These are phyloP conservation scores for Sporothrix variecibatus DNA, from an alignment of 2,329 filamentous ascomycete species.

Conservation along the genomic window DNA sequence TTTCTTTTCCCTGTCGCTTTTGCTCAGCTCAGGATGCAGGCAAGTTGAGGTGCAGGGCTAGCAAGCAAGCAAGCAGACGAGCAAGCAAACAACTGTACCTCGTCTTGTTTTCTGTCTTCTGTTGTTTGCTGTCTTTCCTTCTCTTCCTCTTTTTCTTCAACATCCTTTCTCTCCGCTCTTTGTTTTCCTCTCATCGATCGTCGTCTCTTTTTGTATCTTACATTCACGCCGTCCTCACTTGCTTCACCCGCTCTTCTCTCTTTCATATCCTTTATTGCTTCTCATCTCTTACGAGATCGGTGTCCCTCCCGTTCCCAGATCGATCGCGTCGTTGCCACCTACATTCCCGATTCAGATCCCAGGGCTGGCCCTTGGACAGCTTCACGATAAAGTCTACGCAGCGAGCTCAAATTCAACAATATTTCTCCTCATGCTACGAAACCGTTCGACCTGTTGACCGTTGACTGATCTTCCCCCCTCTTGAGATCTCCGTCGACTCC, in stretches of 20 bases:
- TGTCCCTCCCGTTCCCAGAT: background rate
- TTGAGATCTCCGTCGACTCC: background rate
- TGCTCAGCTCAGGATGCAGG: slow-evolving; percentile 6
- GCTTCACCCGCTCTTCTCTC: background rate
- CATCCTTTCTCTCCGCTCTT: background rate
- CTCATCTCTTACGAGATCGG: background rate
- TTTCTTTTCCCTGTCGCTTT: background rate
- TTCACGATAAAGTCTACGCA: background rate
- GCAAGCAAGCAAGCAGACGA: background rate
- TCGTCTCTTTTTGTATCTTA: background rate
- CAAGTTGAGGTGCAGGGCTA: background rate
- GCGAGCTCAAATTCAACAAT: background rate
- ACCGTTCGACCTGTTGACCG: background rate
- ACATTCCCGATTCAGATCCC: background rate
- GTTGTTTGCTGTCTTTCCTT: background rate
- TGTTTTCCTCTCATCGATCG: background rate
- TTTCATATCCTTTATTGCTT: background rate
- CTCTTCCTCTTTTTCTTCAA: background rate
- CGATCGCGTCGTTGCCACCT: background rate
- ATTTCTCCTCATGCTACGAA: background rate
- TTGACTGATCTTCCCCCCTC: background rate
- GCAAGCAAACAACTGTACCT: background rate
- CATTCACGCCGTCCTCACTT: background rate
- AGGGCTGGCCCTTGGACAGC: slow-evolving; percentile 12
- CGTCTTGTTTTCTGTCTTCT: background rate